Conservation (phyloP, 805 yeast species). For the Babjeviella inositovora region DNA sequence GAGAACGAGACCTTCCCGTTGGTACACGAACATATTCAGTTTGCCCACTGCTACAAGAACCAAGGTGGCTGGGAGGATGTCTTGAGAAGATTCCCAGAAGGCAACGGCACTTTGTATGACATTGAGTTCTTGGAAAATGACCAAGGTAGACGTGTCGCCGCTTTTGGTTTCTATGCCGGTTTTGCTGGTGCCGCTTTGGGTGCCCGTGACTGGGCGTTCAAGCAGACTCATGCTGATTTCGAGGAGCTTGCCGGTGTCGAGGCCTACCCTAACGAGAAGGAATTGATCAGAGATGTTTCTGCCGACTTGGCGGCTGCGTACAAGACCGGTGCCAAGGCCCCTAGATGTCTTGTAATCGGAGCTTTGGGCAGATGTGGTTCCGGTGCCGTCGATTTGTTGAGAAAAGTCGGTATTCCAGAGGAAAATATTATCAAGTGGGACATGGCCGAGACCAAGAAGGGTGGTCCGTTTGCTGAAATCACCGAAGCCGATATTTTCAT, state of each 20-base stretch:
- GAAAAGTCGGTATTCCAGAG: slow-evolving; percentile 78
- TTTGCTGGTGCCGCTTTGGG: slow-evolving; percentile 99
- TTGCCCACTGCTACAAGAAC: slow-evolving; percentile 96
- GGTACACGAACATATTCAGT: slow-evolving; percentile 91
- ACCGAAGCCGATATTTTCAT: slow-evolving; percentile 78
- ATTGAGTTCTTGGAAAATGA: slow-evolving; percentile 90
- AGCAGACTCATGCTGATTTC: slow-evolving; percentile 52
- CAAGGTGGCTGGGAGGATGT: slow-evolving; percentile 97
- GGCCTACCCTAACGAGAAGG: slow-evolving; percentile 72
- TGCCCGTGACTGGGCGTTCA: slow-evolving; percentile 85
- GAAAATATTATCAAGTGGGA: slow-evolving; percentile 85
- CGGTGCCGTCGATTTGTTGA: slow-evolving; percentile 81
- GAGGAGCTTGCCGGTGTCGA: slow-evolving; percentile 65
- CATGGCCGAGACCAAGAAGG: slow-evolving; percentile 88
- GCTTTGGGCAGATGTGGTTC: slow-evolving; percentile 98
- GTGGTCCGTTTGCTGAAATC: slow-evolving; percentile 95
- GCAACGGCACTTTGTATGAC: slow-evolving; percentile 84
- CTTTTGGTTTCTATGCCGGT: slow-evolving; percentile 99
- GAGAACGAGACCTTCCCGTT: slow-evolving; percentile 83
- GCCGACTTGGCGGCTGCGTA: slow-evolving; percentile 39
- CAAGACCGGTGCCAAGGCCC: slow-evolving; percentile 46
- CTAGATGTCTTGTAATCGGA: slow-evolving; percentile 82
- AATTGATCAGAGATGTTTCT: slow-evolving; percentile 58
- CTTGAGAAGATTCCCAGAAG: slow-evolving; percentile 74
- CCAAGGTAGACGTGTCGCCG: slow-evolving; percentile 96